phyloP scores from a whole-genome alignment of 2,329 filamentous ascomycete species.

The Dactylonectria macrodidyma region DNA sequence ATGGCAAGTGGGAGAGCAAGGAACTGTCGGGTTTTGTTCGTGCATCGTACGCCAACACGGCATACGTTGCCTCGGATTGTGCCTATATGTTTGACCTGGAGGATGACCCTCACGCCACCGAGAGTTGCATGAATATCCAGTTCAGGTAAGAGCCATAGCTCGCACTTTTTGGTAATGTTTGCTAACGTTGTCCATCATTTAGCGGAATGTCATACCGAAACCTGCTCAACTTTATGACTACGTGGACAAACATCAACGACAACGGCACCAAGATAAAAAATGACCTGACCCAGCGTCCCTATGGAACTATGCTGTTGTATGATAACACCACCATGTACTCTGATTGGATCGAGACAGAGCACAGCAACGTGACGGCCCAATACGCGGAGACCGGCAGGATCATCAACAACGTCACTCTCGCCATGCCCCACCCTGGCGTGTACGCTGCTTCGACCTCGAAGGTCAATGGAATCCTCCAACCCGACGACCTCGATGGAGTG shows the following conservation, averaged over 20 bases:
- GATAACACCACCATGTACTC: slow-evolving; percentile 82
- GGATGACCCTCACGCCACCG: slow-evolving; percentile 58
- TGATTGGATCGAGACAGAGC: slow-evolving; percentile 75
- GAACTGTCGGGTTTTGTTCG: slow-evolving; percentile 70
- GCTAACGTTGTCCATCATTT: not conserved
- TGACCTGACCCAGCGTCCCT: slow-evolving; percentile 66
- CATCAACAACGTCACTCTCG: slow-evolving; percentile 83
- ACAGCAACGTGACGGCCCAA: slow-evolving; percentile 65
- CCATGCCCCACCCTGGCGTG: slow-evolving; percentile 81
- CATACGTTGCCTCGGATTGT: slow-evolving; percentile 70
- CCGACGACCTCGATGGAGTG: slow-evolving; percentile 73
- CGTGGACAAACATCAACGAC: slow-evolving; percentile 66
- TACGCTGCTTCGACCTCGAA: slow-evolving; percentile 74
- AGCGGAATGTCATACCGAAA: slow-evolving; percentile 80
- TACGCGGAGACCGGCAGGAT: slow-evolving; percentile 68
- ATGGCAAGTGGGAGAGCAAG: slow-evolving; percentile 65
- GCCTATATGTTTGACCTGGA: slow-evolving; percentile 69
- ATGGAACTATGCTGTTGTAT: slow-evolving; percentile 73
- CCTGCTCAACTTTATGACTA: slow-evolving; percentile 71
- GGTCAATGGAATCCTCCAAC: slow-evolving; percentile 79
- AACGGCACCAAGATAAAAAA: slow-evolving; percentile 59
- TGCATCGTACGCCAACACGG: slow-evolving; percentile 74
- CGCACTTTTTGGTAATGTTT: too few relatives aligned
- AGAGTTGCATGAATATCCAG: slow-evolving; percentile 77
- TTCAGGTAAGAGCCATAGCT: slow-evolving; percentile 53